Conservation (phyloP, 31 red algal species). For the Odonthalia washingtoniensis region DNA sequence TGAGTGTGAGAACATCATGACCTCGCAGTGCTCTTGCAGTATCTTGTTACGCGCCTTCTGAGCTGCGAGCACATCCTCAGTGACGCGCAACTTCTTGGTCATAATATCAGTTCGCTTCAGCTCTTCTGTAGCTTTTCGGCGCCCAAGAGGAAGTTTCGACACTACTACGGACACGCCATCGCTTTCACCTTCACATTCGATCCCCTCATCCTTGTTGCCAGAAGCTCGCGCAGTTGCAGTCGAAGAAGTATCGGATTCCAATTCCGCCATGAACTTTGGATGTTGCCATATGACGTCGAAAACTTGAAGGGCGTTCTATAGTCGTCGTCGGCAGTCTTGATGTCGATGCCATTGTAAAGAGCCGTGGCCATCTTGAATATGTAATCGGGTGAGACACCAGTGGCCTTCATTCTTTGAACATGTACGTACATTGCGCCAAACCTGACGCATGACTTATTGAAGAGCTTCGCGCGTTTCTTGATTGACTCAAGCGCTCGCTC, state of each 20-base stretch:
- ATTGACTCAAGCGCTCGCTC: slow-evolving; percentile 11
- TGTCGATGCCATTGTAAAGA: too few species aligned
- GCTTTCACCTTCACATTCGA: background rate
- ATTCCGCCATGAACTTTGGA: slow-evolving; percentile 14
- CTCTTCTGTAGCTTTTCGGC: slow-evolving; percentile 11
- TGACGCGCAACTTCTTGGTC: background rate
- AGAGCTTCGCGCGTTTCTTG: background rate
- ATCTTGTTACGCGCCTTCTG: slow-evolving; percentile 11
- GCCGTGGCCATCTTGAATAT: slow-evolving; percentile 13
- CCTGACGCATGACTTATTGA: slow-evolving; percentile 45
- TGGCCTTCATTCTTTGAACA: background rate
- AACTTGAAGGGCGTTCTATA: slow-evolving; percentile 21
- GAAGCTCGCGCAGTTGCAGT: background rate
- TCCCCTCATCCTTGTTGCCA: background rate
- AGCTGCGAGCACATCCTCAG: background rate
- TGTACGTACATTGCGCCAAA: slow-evolving; percentile 13
- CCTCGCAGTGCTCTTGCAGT: background rate
- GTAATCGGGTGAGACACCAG: background rate
- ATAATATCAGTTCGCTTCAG: background rate
- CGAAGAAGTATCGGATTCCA: background rate
- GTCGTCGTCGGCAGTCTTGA: too few species aligned
- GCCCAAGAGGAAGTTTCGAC: background rate
- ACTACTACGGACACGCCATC: background rate
- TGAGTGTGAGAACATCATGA: slow-evolving; percentile 14
- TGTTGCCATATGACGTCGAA: background rate